Percentiles rank a stretch among this genome's conserved stretches.
Conservation (phyloP, 129 eudicot species). For the Rutidosis leptorrhynchoides region DNA sequence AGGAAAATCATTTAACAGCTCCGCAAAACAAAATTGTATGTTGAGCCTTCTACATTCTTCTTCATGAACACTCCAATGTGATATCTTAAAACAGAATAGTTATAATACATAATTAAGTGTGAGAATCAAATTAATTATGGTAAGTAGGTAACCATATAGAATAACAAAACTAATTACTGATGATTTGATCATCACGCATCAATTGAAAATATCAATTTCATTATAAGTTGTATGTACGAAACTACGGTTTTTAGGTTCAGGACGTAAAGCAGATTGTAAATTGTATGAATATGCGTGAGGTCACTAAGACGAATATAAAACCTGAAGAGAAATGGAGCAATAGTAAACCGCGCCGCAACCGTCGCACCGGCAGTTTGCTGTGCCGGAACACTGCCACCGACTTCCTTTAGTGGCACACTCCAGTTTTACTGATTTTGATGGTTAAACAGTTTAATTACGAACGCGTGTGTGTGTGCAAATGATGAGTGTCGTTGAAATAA, state of each 20-base stretch:
- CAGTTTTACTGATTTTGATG: constrained; percentile 29
- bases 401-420: constrained; percentile 80
- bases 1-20: constrained; percentile 54
- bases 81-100: constrained; percentile 34
- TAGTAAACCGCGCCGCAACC: constrained; percentile 69
- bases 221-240: no score
- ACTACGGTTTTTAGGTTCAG: neutral
- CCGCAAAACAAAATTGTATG: constrained; percentile 50
- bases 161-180: neutral
- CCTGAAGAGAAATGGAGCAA: constrained; percentile 83
- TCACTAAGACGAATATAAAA: neutral
- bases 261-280: neutral
- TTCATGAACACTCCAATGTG: constrained; percentile 67
- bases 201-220: no score
- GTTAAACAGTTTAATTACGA: no score
- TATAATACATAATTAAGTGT: constrained; percentile 15
- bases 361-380: constrained; percentile 56
- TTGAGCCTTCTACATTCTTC: constrained; percentile 71
- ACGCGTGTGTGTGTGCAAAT: no score
- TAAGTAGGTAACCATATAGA: no score
- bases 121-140: constrained; percentile 26
- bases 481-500: no score
- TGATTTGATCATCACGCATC: no score
- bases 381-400: constrained; percentile 48
- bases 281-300: neutral